A percentile compares a stretch with the other conserved stretches of the same genome.
Conservation (phyloP, 371 early-diverging fungal genomes). For the Rhizopus arrhizus region DNA sequence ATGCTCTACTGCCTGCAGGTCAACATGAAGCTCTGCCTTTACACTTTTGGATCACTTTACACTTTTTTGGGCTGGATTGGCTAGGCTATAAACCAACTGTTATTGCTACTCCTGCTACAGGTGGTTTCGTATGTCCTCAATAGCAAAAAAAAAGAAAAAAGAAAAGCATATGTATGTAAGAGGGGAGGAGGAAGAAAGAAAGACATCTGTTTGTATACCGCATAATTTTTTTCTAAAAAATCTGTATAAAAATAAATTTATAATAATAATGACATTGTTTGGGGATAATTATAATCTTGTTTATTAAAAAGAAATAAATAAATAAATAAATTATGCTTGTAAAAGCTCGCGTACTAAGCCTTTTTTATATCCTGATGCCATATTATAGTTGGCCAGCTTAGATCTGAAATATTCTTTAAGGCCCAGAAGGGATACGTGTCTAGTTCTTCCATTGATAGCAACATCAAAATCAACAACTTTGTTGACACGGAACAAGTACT, state of each 20-base stretch:
- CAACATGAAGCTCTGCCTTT: constrained; percentile 30
- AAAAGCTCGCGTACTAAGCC: neutral
- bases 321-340: neutral
- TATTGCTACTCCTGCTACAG: constrained; percentile 28
- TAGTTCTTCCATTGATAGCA: constrained; percentile 28
- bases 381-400: constrained; percentile 22
- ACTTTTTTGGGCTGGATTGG: constrained; percentile 38
- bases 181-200: too few relatives aligned
- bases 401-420: constrained; percentile 32
- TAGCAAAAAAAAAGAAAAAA: neutral
- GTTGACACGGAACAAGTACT: constrained; percentile 25
- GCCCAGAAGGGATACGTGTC: constrained; percentile 28
- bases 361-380: constrained; percentile 11
- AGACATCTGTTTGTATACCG: too few relatives aligned
- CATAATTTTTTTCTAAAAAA: too few relatives aligned
- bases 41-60: constrained; percentile 38
- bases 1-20: neutral
- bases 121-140: constrained; percentile 25
- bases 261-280: too few relatives aligned
- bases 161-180: neutral
- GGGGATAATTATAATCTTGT: too few relatives aligned
- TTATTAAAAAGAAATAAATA: neutral
- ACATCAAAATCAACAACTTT: constrained; percentile 12
- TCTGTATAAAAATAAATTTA: too few relatives aligned
- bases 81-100: constrained; percentile 33